Base-by-base conservation (phyloP, 192 early-diverging fungal species). In the Linnemannia zychae region DNA sequence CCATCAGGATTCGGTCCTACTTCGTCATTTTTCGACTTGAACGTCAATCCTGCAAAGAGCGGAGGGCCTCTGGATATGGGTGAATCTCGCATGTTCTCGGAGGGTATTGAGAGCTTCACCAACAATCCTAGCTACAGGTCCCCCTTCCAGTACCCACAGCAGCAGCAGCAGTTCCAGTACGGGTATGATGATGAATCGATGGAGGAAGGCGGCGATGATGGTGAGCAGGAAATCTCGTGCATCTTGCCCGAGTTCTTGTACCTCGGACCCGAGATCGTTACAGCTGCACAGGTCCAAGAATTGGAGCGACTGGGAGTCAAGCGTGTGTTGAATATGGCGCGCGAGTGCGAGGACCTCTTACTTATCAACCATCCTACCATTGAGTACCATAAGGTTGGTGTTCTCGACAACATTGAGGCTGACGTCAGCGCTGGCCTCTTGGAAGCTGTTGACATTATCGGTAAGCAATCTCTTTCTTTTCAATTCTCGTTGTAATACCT, bases 321-420 rank as follows among this genome's bases (percentile, higher is more conserved):
- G 44, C 90, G 94, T 24, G 90, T 96, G 17, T 78, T 96, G 18
- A 96, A 96, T 74, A 94, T 96, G 94, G 95, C 95, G 11, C 89
- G 87, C 17, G 95, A 96, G 79, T 93, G 95, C 72, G 78, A 90
- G 49, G 91, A 93, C 82, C 87, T 89, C 17, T 77, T 81, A 50
- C 81, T 87, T 4, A 20, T 24, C 2, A 73, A 90, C 17, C 87
- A 76, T 67, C 63, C 83, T 11, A 67, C 67, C 17, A 88, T 88
- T 28, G 75, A 82, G 40, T 92, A 92, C 46, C 72, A 84, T 74
- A 90, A 88, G 81, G 80, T 94, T 84, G 76, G 87, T 74, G 78
- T 89, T 52, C 82, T 91, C 31, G 95, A 96, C 79, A 90, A 92
- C 46, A 90, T 95, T 37, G 91, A 92, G 69, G 90, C 91, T 60